Conservation (phyloP, 768 basidiomycete species). For the Leccinum variicolor region DNA sequence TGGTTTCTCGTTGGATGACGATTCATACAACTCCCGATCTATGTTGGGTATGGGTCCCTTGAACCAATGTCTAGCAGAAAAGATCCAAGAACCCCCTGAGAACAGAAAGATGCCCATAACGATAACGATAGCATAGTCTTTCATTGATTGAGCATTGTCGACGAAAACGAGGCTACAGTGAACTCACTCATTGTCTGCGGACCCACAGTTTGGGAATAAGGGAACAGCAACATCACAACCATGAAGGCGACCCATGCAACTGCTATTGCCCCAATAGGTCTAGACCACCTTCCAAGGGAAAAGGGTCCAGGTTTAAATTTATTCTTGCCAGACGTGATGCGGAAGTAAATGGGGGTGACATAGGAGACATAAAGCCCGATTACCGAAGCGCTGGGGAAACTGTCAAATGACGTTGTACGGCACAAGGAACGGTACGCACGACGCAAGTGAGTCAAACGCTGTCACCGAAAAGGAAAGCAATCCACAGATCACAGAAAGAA, state of each 20-base stretch:
- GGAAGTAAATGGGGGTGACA: constrained; percentile 34
- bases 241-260: constrained; percentile 34
- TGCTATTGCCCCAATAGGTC: constrained; percentile 28
- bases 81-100: constrained; percentile 30
- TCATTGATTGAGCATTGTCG: too few species aligned
- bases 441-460: constrained; percentile 34
- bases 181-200: constrained; percentile 34
- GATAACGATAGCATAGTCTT: constrained; percentile 29
- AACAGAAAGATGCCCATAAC: constrained; percentile 30
- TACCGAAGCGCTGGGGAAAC: constrained; percentile 26
- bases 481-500: constrained; percentile 29
- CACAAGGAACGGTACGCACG: constrained; percentile 18
- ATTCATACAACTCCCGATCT: neutral
- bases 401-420: neutral
- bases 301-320: constrained; percentile 36
- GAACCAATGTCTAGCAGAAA: constrained; percentile 36
- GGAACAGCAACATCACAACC: constrained; percentile 34
- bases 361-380: constrained; percentile 38
- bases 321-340: constrained; percentile 33
- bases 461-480: constrained; percentile 32
- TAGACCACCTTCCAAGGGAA: constrained; percentile 29
- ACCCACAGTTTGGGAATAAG: constrained; percentile 18
- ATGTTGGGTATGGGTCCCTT: constrained; percentile 33
- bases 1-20: neutral
- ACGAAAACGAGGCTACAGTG: neutral